Conservation (phyloP, 352 stramenopile genomes). For the Phytophthora melonis region DNA sequence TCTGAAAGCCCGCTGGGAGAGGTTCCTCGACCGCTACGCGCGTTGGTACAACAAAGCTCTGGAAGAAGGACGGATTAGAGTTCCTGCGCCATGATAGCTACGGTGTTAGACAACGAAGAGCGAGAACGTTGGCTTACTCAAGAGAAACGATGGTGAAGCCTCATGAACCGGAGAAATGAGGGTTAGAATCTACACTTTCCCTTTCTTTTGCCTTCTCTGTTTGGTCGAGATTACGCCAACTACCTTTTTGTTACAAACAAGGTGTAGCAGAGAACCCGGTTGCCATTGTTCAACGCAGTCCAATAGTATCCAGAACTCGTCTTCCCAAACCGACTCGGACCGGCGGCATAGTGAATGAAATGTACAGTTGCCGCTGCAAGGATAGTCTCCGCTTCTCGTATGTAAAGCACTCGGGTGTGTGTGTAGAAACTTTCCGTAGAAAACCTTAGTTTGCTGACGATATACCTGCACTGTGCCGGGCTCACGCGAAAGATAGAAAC, state of each 20-base stretch:
- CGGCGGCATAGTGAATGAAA: background rate
- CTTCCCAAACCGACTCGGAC: constrained; percentile 1
- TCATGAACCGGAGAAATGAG: too few species aligned
- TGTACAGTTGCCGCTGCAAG: background rate
- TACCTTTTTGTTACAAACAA: background rate
- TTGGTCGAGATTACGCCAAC: background rate
- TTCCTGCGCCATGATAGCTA: background rate
- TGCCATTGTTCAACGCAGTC: constrained; percentile 19
- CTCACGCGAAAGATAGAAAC: constrained; percentile 20
- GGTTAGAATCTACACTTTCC: too few species aligned
- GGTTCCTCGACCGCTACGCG: background rate
- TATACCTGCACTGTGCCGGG: constrained; percentile 13
- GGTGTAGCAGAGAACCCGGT: background rate
- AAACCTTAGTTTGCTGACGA: constrained; percentile 9
- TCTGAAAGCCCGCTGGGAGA: background rate
- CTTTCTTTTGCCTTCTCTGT: too few species aligned
- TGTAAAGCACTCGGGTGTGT: background rate
- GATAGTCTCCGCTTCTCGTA: background rate
- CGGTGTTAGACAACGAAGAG: background rate
- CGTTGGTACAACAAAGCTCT: background rate
- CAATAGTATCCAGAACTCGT: constrained; percentile 20
- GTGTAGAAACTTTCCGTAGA: constrained; percentile 20
- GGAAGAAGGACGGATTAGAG: background rate
- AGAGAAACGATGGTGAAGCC: too few species aligned
- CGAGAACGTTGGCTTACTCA: background rate